A percentile compares a stretch with the other conserved stretches of the same genome.
These are phyloP conservation scores for Selaginella tamariscina DNA, from an alignment of 75 land plant genomes.

Conservation along the genomic window DNA sequence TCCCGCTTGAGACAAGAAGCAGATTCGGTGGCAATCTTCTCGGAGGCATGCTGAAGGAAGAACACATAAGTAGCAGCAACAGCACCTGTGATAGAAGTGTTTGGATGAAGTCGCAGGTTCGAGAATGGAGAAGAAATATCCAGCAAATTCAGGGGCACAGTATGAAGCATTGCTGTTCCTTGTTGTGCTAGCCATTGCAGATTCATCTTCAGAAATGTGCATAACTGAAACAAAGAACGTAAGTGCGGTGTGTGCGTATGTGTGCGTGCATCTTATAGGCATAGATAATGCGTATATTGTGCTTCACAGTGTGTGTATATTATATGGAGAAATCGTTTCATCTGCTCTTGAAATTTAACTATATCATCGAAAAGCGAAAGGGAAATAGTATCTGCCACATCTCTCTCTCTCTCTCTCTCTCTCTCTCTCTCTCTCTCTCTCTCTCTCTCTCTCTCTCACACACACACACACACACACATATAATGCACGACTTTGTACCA, in stretches of 20 bases:
- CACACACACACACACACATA: too few relatives aligned
- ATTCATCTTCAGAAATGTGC: conserved; percentile 61
- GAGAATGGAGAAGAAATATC: conserved; percentile 49
- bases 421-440: too few relatives aligned
- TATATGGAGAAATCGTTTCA: too few relatives aligned
- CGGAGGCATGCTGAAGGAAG: conserved; percentile 61
- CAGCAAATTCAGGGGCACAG: conserved; percentile 47
- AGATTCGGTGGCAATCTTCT: conserved; percentile 43
- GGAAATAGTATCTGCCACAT: not conserved
- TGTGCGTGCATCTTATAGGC: too few relatives aligned
- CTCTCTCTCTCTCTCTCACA: too few relatives aligned
- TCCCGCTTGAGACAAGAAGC: conserved; percentile 45
- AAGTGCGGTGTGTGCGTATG: conserved; percentile 1
- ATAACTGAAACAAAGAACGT: conserved; percentile 34
- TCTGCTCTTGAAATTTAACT: too few relatives aligned
- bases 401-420: too few relatives aligned
- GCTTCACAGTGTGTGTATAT: too few relatives aligned
- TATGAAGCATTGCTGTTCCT: conserved; percentile 47
- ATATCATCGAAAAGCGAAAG: too few relatives aligned
- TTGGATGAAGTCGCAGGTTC: conserved; percentile 76
- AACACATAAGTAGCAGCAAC: conserved; percentile 72
- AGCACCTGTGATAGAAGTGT: conserved; percentile 55
- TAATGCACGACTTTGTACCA: too few relatives aligned
- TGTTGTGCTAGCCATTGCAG: conserved; percentile 60
- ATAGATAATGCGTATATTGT: too few relatives aligned